phyloP scores from a whole-genome alignment of 176 grass and related monocot genomes.

The Pontederia crassipes region DNA sequence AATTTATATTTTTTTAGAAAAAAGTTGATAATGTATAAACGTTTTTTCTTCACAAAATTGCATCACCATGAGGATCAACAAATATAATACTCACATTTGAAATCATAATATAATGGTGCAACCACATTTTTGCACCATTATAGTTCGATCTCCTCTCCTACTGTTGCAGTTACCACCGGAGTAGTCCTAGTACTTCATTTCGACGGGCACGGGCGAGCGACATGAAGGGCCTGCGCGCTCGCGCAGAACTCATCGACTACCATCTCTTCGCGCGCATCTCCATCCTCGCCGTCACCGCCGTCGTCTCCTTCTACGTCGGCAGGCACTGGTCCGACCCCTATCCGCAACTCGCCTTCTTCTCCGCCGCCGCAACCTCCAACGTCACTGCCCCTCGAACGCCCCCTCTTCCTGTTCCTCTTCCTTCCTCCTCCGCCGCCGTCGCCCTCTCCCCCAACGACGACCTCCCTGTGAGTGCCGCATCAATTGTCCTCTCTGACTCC shows the following conservation, averaged over 20 bases:
- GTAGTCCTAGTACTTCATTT: too few relatives aligned
- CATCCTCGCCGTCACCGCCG: slow-evolving; percentile 45
- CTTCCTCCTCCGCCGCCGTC: not conserved
- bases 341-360: slow-evolving; percentile 20
- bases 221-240: not conserved
- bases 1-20: too few relatives aligned
- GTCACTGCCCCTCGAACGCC: not conserved
- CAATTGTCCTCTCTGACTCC: not conserved
- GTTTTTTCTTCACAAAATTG: too few relatives aligned
- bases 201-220: too few relatives aligned
- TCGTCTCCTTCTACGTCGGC: slow-evolving; percentile 69
- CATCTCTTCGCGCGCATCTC: slow-evolving; percentile 37
- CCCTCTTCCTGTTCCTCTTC: too few relatives aligned
- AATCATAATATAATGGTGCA: too few relatives aligned
- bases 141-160: too few relatives aligned
- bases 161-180: too few relatives aligned
- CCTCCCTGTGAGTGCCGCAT: not conserved
- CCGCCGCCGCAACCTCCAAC: slow-evolving; percentile 10
- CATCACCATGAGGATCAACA: too few relatives aligned
- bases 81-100: too few relatives aligned
- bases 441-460: slow-evolving; percentile 2
- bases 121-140: too few relatives aligned
- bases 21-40: too few relatives aligned
- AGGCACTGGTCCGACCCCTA: slow-evolving; percentile 58
- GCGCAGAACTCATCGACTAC: slow-evolving; percentile 33